phyloP scores from a whole-genome alignment of 768 basidiomycete species.

The Russula dissimulans region DNA sequence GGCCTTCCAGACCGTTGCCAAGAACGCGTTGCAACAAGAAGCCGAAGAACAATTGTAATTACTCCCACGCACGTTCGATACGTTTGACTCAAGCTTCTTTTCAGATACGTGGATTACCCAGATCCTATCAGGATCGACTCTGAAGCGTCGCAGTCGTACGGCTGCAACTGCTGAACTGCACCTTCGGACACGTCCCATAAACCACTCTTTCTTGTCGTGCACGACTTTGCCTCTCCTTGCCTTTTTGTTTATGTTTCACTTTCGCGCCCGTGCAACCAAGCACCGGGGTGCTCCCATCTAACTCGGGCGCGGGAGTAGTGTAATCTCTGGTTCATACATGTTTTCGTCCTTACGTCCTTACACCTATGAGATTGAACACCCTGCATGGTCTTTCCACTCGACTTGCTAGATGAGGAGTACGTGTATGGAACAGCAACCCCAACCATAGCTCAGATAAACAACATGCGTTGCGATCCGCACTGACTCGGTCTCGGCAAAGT shows the following conservation, averaged over 20 bases:
- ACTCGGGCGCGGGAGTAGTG: constrained; percentile 9
- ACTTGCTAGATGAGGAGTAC: not conserved
- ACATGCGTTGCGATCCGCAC: not conserved
- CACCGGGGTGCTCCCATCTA: constrained; percentile 6
- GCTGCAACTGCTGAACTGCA: constrained; percentile 73
- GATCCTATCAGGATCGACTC: constrained; percentile 97
- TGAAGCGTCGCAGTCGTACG: constrained; percentile 83
- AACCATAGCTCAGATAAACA: not conserved
- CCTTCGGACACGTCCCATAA: not conserved
- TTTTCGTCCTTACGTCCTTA: not conserved
- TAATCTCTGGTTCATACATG: constrained; percentile 15
- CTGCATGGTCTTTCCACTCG: not conserved
- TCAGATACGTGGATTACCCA: constrained; percentile 94
- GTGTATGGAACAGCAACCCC: not conserved
- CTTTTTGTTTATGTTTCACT: constrained; percentile 14
- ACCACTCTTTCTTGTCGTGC: not conserved
- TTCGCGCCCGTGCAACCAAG: constrained; percentile 10
- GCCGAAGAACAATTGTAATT: constrained; percentile 89
- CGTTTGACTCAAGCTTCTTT: constrained; percentile 15
- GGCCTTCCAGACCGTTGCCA: constrained; percentile 99
- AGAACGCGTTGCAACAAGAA: constrained; percentile 97
- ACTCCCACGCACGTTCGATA: constrained; percentile 11
- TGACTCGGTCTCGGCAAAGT: no score
- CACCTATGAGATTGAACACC: constrained; percentile 2
- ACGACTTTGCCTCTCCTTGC: constrained; percentile 12